phyloP scores from a whole-genome alignment of 495 filamentous ascomycete genomes.

The Evansstolkia leycettana region DNA sequence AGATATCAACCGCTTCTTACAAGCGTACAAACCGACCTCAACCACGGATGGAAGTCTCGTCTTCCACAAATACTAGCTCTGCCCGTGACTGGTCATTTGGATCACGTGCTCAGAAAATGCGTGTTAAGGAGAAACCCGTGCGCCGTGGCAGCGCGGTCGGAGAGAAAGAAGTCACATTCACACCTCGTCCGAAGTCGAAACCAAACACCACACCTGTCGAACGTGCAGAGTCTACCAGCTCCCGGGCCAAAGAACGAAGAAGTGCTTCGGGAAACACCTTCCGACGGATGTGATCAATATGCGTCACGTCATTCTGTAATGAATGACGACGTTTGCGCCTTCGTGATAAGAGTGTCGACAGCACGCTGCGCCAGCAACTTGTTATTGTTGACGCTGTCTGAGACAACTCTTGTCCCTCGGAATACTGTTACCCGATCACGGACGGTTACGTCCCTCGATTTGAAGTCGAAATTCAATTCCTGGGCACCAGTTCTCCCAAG shows the following conservation, averaged over 20 bases:
- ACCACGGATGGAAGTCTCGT: slow-evolving; percentile 46
- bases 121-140: slow-evolving; percentile 29
- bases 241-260: slow-evolving; percentile 33
- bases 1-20: slow-evolving; percentile 47
- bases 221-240: slow-evolving; percentile 7
- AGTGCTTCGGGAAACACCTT: slow-evolving; percentile 43
- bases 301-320: no score
- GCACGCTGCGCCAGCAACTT: no score
- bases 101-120: slow-evolving; percentile 45
- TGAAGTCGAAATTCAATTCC: no score
- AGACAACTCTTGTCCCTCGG: no score
- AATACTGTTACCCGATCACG: no score
- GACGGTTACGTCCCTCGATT: no score
- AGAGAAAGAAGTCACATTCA: slow-evolving; percentile 79
- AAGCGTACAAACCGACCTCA: slow-evolving; percentile 38
- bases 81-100: slow-evolving; percentile 54
- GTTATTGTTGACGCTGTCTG: no score
- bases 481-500: no score
- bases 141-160: slow-evolving; percentile 53
- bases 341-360: no score
- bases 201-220: slow-evolving; percentile 17
- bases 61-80: slow-evolving; percentile 22
- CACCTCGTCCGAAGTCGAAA: slow-evolving; percentile 41
- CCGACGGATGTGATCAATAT: slow-evolving; percentile 23
- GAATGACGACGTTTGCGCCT: no score